Conservation (phyloP, 495 filamentous ascomycete genomes). For the Trichoderma reesei region DNA sequence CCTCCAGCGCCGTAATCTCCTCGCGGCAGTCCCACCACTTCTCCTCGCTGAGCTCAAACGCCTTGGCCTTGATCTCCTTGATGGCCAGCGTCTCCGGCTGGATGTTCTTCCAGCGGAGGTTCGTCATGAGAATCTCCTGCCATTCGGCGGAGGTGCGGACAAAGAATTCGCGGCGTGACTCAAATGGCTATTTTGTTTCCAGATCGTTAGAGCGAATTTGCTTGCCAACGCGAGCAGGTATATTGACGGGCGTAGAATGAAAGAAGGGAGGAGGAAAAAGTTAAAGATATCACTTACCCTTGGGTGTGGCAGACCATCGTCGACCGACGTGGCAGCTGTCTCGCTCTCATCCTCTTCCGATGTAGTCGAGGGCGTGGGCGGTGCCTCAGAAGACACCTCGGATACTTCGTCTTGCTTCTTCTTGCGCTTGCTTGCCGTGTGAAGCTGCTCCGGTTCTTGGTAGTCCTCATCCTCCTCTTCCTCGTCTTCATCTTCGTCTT, state of each 20-base stretch:
- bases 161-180: constrained; percentile 87
- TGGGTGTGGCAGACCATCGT: constrained; percentile 52
- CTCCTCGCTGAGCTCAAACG: constrained; percentile 81
- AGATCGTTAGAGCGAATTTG: constrained; percentile 20
- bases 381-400: constrained; percentile 24
- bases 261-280: neutral
- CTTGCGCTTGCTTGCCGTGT: constrained; percentile 35
- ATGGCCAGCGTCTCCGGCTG: constrained; percentile 54
- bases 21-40: constrained; percentile 99
- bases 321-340: constrained; percentile 31
- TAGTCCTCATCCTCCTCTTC: constrained; percentile 41
- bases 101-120: constrained; percentile 47
- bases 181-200: constrained; percentile 62
- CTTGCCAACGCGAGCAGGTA: neutral
- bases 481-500: constrained; percentile 57
- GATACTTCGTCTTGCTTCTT: constrained; percentile 37
- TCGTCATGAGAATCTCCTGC: constrained; percentile 74
- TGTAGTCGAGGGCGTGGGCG: constrained; percentile 19
- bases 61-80: constrained; percentile 85
- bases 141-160: constrained; percentile 76
- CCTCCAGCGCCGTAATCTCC: constrained; percentile 84
- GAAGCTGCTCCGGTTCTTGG: constrained; percentile 31
- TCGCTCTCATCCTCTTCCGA: constrained; percentile 43
- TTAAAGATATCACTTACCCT: constrained; percentile 24
- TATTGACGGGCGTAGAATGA: neutral